Base-by-base conservation (phyloP, 768 basidiomycete species). In the Boletellus emodensis region DNA sequence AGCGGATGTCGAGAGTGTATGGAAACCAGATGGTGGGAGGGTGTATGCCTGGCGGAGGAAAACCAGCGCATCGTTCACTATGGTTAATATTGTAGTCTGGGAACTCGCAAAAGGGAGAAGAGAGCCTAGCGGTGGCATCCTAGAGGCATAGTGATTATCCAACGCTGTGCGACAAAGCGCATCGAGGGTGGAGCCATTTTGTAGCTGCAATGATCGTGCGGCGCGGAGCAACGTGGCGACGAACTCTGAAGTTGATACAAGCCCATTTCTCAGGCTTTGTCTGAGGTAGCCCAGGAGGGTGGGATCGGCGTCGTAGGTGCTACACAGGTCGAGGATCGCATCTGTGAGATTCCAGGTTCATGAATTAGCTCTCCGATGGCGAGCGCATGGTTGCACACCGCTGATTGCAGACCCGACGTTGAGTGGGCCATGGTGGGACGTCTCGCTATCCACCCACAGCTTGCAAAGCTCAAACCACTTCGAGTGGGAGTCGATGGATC, bases 381-480 rank as follows among this genome's bases (percentile, higher is more conserved):
- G 34, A 40, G 11, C 13, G 20, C 18, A 15, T 40, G 3, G 18
- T 47, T 50, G 43, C 66, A 42, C 44, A 88, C 86, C 85, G 65
- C 81, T 85, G 40, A 87, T 71, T 30, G 78, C 74, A 18, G 70
- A 72, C 54, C 84, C 80, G n/a, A 78, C 64, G 40, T 72, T 71
- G 32, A 26, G 47, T 10, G 72, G 63, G 4, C 66, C 67, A 42
- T 72, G 73, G 22, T 72, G 65, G 24, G 58, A 49, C 13, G 65
- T 66, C 52, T 77, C 72, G 62, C 79, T 83, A 24, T 77, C 74
- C 15, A 86, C 69, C 61, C 80, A 77, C 46, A 87, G 64, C 56
- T 78, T 82, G 64, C 83, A 85, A 9, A 89, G 69, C 22, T 71
- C 75, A 18, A 83, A 64, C 87, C 87, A 90, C 88, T 89, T 53